Evolutionary conservation across 495 filamentous ascomycete species (phyloP), one percentile per base, ranked within the genome.

Genomic region (Apiosordaria backusii): DNA sequence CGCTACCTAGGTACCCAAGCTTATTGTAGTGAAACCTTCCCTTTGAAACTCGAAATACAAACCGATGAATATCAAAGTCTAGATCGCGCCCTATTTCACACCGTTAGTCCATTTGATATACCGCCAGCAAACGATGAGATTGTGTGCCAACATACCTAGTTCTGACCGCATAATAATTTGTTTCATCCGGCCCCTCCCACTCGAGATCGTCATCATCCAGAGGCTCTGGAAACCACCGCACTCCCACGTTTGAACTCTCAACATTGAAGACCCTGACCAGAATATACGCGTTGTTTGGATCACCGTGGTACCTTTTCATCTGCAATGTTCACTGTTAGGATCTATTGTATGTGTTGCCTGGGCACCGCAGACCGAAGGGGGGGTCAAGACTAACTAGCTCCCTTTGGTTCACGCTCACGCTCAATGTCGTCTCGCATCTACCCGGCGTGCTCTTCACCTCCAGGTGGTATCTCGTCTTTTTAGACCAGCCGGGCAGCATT

Each of bases 371-470:
- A 55, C 3, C 19, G 5, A 55, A 50, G 40, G 40, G 40, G 40
- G 40, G 22, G 13, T n/a, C 7, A 18, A 54, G 1, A 55, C 52
- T 21, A 2, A 23, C n/a, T 6, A 55, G 19, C 19, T 6, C 7
- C 7, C 1, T 19, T 6, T 55, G 52, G 18, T 23, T 55, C 18
- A 21, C 18, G 52, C 52, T 21, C 52, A 19, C 6, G n/a, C 7
- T 21, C 18, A 55, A 21, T 26, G 16, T 29, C 5, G 27, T 50
- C 15, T 26, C 4, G 16, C 4, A 10, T 45, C 16, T n/a, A 10
- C 18, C 27, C 24, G 15, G 13, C n/a, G 59, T 61, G 24, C 26
- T 61, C n/a, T 61, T 61, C 6, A 61, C 59, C 19, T 61, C 59
- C 7, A 61, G 16, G 27, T 61, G 59, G n/a, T 40, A 60, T 6